Evolutionary conservation across 2,329 filamentous ascomycete species (phyloP), one percentile per base, ranked within the genome.

Genomic region (Neofusicoccum parvum): DNA sequence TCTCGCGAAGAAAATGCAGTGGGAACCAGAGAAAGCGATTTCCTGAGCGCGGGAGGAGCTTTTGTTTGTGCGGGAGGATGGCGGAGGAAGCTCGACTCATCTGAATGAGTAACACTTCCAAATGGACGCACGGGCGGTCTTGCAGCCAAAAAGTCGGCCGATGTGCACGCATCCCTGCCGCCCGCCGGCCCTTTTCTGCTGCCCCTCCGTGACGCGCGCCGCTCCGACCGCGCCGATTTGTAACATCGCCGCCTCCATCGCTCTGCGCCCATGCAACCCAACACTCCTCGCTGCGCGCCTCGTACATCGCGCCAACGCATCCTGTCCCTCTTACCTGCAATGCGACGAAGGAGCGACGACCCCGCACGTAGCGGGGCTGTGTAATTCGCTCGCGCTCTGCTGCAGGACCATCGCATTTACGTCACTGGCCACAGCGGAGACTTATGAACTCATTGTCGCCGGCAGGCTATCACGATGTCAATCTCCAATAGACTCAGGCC

Each of bases 101-200:
- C 7, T 37, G 50, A 37, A 48, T 60, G 56, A 58, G 37, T 58
- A 45, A 58, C 54, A 58, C 54, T 10, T 37, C 9, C 14, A 14
- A 46, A 60, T 60, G 56, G 56, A 49, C 56, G 56, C 56, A 60
- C 56, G 56, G 56, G 56, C 56, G 32, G 23, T 34, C 32, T 60
- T 32, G 54, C 54, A 34, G 20, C 17, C 15, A 34, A 34, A 60
- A 60, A 49, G 56, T 60, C 41, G 39, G n/a, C 56, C 32, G 43
- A 48, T 53, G 15, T 39, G 56, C 41, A 5, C 41, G 15, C 15
- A 60, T 48, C 56, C 43, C 43, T 60, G 56, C 11, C 5, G 43
- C 7, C 43, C n/a, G n/a, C 43, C 43, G 15, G 5, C 43, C 14
- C 9, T 20, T 39, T 20, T 37, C n/a, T 11, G 54, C 41, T 15